Evolutionary conservation across 176 grass and related monocot species (phyloP), one percentile per base, ranked within the genome.

Genomic region (Saccharum officinarum): DNA sequence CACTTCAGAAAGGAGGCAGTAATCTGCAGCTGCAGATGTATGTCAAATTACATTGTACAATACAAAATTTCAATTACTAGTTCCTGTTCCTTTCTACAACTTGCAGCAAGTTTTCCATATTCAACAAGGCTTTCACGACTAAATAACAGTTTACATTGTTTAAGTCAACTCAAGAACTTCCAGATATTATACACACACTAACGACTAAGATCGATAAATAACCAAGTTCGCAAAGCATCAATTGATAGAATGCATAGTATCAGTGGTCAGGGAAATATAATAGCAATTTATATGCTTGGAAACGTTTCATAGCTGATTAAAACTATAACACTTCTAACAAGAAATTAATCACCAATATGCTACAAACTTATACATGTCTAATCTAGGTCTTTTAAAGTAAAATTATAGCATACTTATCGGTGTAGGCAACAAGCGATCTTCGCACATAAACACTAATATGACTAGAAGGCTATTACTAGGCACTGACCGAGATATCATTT

Each of bases 21-120:
- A 73, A 61, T 62, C 30, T 69, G 47, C 36, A 80, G 40, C 67
- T 78, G 45, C 71, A 82, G 71, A 66, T 55, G 28, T 47, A 82
- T 20, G 13, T 36, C 54, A 31, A 83, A 75, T 41, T 25, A 18
- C 4, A 68, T 37, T 10, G 17, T 67, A 73, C 18, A 45, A 1
- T 62, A 77, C 78, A 45, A 73, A 77, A 34, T 34, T 34, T 34
- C 33, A 34, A 34, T 34, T 34, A 72, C 14, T 61, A 67, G 25
- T 47, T 49, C 37, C 46, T 46, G 2, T 59, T 86, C 20, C 46
- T 86, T 30, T 83, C 4, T 79, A 23, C 7, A 50, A 22, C 61
- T 80, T 68, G 40, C 57, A 78, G 47, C 8, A 63, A 23, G 71
- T 52, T 40, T 22, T 30, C 14, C 1, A 73, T 12, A 80, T 54